These are phyloP conservation scores for Cantharellus anzutake DNA, from an alignment of 768 basidiomycete species.

Conservation along the genomic window DNA sequence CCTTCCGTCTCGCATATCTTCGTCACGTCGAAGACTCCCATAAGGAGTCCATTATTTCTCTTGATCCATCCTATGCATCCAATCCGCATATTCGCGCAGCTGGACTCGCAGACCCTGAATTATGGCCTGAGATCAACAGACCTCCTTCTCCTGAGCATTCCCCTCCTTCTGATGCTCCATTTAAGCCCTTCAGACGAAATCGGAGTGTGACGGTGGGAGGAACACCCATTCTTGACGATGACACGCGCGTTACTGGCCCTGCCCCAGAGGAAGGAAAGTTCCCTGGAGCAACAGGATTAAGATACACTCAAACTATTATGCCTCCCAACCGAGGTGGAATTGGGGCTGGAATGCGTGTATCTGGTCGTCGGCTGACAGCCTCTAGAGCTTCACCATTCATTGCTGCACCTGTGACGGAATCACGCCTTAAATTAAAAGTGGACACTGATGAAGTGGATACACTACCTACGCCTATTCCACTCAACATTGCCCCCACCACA, in stretches of 20 bases:
- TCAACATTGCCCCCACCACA: neutral
- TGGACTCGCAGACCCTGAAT: conserved; percentile 53
- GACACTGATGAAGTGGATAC: conserved; percentile 14
- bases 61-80: conserved; percentile 54
- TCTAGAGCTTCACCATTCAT: conserved; percentile 15
- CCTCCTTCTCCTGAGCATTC: conserved; percentile 41
- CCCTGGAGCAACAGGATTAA: conserved; percentile 33
- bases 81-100: conserved; percentile 74
- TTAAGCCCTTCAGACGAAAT: neutral
- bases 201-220: neutral
- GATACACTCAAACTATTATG: conserved; percentile 82
- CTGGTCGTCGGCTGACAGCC: conserved; percentile 30
- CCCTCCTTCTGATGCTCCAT: conserved; percentile 15
- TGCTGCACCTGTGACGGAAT: neutral
- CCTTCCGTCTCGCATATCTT: conserved; percentile 69
- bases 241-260: neutral
- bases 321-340: conserved; percentile 37
- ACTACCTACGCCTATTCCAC: conserved; percentile 12
- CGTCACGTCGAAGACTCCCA: conserved; percentile 78
- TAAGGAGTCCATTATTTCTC: conserved; percentile 58
- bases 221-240: neutral
- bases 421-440: conserved; percentile 7
- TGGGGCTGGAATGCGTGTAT: conserved; percentile 57
- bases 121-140: conserved; percentile 70
- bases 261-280: neutral